Evolutionary conservation across 352 stramenopile genomes (phyloP).

Genomic region (Globisporangium viniferum): DNA sequence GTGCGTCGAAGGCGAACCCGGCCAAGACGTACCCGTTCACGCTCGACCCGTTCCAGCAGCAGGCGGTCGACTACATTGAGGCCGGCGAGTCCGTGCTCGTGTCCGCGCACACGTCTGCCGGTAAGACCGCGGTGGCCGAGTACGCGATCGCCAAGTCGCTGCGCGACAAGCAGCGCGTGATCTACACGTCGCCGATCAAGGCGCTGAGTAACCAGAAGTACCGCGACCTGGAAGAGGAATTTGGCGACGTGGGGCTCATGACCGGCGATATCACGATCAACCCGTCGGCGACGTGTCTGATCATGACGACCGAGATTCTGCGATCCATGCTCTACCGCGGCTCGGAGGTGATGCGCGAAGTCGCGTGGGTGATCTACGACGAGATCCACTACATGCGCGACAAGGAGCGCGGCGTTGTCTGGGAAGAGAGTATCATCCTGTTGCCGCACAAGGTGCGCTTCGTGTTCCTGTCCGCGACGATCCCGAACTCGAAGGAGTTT

Average conservation of each 20-base stretch:
- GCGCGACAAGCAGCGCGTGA: slow-evolving; percentile 90
- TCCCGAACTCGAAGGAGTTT: slow-evolving; percentile 97
- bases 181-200: slow-evolving; percentile 99
- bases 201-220: slow-evolving; percentile 99
- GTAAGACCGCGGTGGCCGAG: slow-evolving; percentile 97
- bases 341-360: slow-evolving; percentile 97
- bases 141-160: slow-evolving; percentile 99
- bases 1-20: slow-evolving; percentile 61
- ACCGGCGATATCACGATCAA: slow-evolving; percentile 99
- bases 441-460: slow-evolving; percentile 98
- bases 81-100: slow-evolving; percentile 97
- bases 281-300: slow-evolving; percentile 95
- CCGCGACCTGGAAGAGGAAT: slow-evolving; percentile 94
- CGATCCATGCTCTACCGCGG: slow-evolving; percentile 98
- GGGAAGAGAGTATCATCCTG: slow-evolving; percentile 99
- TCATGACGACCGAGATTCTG: slow-evolving; percentile 99
- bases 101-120: slow-evolving; percentile 97
- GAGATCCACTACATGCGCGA: slow-evolving; percentile 99
- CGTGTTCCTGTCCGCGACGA: slow-evolving; percentile 99
- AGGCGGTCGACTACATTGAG: slow-evolving; percentile 96
- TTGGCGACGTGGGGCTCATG: slow-evolving; percentile 97
- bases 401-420: slow-evolving; percentile 97
- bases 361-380: slow-evolving; percentile 99
- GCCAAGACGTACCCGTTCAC: slow-evolving; percentile 98
- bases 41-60: slow-evolving; percentile 98